Conservation (phyloP, 1,139 yeast species). For the Saccharomyces pastorianus region DNA sequence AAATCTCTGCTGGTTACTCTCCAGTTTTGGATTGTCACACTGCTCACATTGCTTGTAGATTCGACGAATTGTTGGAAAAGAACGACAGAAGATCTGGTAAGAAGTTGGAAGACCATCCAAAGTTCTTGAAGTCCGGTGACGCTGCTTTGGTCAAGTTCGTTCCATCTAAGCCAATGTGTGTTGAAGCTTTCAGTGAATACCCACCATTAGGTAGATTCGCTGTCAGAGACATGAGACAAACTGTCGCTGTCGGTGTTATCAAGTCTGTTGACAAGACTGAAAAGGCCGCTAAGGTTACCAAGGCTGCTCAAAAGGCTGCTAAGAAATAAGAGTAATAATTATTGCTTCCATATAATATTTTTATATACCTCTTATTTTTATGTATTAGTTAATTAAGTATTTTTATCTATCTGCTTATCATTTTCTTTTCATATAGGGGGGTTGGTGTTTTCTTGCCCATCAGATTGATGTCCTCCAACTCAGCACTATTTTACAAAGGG, state of each 20-base stretch:
- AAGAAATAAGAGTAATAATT: slow-evolving; percentile 8
- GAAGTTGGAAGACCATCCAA: slow-evolving; percentile 73
- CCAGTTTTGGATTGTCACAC: slow-evolving; percentile 78
- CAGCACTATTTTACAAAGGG: not conserved
- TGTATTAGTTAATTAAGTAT: slow-evolving; percentile 4
- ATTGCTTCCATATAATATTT: not conserved
- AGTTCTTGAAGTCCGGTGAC: slow-evolving; percentile 88
- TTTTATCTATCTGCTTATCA: not conserved
- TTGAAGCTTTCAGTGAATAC: slow-evolving; percentile 93
- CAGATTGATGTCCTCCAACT: not conserved
- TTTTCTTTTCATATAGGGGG: not conserved
- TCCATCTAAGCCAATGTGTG: slow-evolving; percentile 96
- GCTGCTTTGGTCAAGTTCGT: slow-evolving; percentile 87
- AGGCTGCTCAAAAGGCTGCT: slow-evolving; percentile 38
- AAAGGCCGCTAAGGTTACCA: slow-evolving; percentile 96
- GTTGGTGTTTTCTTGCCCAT: not conserved
- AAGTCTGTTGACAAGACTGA: slow-evolving; percentile 94
- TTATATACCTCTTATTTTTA: slow-evolving; percentile 2
- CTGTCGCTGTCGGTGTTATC: slow-evolving; percentile 99
- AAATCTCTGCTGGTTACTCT: slow-evolving; percentile 86
- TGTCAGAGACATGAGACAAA: slow-evolving; percentile 99
- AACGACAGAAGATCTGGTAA: slow-evolving; percentile 93
- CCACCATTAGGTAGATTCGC: slow-evolving; percentile 99
- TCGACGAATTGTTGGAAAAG: slow-evolving; percentile 77
- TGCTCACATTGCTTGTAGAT: slow-evolving; percentile 90